phyloP scores from a whole-genome alignment of 768 basidiomycete species.

The Cubamyces lactineus region DNA sequence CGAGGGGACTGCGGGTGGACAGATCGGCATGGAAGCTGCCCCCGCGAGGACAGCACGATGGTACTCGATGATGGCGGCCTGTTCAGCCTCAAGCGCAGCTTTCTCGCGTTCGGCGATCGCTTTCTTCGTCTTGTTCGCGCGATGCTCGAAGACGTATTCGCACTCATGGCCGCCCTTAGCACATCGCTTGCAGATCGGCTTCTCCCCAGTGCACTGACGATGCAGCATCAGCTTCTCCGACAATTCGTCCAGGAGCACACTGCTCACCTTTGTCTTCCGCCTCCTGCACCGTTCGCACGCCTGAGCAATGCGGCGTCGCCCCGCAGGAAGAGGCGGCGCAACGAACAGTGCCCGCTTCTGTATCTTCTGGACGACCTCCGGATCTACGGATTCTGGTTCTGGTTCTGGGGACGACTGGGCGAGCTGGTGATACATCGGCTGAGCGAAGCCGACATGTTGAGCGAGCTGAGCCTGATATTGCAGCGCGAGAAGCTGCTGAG shows the following conservation, averaged over 20 bases:
- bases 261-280: constrained; percentile 23
- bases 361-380: background rate
- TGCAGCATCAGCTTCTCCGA: too few species aligned
- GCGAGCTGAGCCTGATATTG: constrained; percentile 2
- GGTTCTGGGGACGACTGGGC: too few species aligned
- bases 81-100: background rate
- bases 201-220: constrained; percentile 19
- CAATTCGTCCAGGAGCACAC: background rate
- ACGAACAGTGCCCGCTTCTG: constrained; percentile 15
- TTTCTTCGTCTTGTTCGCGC: constrained; percentile 16
- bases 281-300: constrained; percentile 26
- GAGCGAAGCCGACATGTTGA: background rate
- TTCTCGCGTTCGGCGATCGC: constrained; percentile 2
- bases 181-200: constrained; percentile 20
- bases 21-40: background rate
- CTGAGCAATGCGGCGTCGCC: constrained; percentile 11
- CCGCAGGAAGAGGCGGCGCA: constrained; percentile 5
- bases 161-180: constrained; percentile 11
- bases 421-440: background rate
- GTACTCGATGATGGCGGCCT: background rate
- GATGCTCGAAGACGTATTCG: constrained; percentile 22
- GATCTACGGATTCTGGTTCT: background rate
- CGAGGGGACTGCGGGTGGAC: background rate
- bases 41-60: background rate
- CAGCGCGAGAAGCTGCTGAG: constrained; percentile 1